These are phyloP conservation scores for Suillus hirtellus DNA, from an alignment of 768 basidiomycete genomes.

Conservation along the genomic window DNA sequence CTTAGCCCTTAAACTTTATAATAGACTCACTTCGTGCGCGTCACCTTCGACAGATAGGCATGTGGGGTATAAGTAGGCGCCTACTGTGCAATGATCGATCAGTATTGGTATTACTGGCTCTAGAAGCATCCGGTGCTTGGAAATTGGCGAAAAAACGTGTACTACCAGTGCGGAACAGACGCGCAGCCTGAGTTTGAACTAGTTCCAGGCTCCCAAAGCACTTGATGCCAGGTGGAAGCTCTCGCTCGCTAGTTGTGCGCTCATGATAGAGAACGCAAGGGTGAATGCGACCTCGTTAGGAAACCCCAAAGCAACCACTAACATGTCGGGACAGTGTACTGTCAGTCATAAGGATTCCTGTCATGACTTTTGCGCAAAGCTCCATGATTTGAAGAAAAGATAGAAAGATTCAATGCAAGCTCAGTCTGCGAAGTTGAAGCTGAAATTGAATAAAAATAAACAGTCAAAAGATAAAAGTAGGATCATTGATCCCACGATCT, in stretches of 20 bases:
- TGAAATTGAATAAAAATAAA: background rate
- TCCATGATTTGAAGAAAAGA: background rate
- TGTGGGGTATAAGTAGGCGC: background rate
- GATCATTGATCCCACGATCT: constrained; percentile 1
- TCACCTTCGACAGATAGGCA: background rate
- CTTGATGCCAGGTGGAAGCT: background rate
- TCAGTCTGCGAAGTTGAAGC: background rate
- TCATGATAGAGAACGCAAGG: background rate
- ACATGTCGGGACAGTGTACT: background rate
- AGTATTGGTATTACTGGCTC: background rate
- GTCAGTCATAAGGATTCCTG: background rate
- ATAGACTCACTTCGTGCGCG: background rate
- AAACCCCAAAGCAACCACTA: background rate
- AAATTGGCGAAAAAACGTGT: background rate
- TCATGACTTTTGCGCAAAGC: background rate
- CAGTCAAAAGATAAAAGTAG: background rate
- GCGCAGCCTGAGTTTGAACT: background rate
- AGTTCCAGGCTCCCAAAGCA: background rate
- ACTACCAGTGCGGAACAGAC: background rate
- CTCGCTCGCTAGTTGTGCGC: too few species aligned
- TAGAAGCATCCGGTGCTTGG: background rate
- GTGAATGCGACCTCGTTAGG: background rate
- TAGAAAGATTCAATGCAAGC: background rate
- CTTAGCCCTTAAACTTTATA: background rate
- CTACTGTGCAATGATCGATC: background rate